These are phyloP conservation scores for Teunomyces gatunensis DNA, from an alignment of 805 yeast genomes.

Conservation along the genomic window DNA sequence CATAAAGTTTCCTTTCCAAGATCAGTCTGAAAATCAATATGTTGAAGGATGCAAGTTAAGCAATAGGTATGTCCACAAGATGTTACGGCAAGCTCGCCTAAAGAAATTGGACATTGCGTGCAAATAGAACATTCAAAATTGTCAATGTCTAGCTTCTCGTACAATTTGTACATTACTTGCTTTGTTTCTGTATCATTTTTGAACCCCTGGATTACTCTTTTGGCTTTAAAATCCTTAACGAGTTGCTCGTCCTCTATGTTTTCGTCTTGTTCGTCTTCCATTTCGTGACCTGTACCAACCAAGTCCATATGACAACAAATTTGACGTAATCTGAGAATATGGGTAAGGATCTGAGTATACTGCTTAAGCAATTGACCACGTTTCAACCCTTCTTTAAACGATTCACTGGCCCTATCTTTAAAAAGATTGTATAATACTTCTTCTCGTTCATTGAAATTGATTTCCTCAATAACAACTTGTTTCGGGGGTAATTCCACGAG, in stretches of 20 bases:
- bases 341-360: constrained; percentile 78
- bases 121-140: constrained; percentile 83
- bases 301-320: constrained; percentile 81
- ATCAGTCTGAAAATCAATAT: constrained; percentile 63
- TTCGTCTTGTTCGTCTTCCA: constrained; percentile 43
- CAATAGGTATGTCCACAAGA: constrained; percentile 85
- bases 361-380: constrained; percentile 68
- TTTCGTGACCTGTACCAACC: constrained; percentile 50
- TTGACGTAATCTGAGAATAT: constrained; percentile 80
- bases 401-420: constrained; percentile 60
- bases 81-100: constrained; percentile 56
- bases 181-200: constrained; percentile 19
- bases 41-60: constrained; percentile 66
- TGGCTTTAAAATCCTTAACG: not conserved
- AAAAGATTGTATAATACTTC: constrained; percentile 64
- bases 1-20: constrained; percentile 53
- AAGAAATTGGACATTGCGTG: constrained; percentile 60
- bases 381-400: constrained; percentile 57
- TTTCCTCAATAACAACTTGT: constrained; percentile 64
- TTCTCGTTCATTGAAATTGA: constrained; percentile 67
- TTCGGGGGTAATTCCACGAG: constrained; percentile 77
- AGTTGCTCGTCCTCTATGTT: constrained; percentile 4
- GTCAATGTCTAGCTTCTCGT: constrained; percentile 29
- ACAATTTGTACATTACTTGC: constrained; percentile 26
- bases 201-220: constrained; percentile 12